Base-by-base conservation (phyloP, 805 yeast species). In the Yarrowia sp. region DNA sequence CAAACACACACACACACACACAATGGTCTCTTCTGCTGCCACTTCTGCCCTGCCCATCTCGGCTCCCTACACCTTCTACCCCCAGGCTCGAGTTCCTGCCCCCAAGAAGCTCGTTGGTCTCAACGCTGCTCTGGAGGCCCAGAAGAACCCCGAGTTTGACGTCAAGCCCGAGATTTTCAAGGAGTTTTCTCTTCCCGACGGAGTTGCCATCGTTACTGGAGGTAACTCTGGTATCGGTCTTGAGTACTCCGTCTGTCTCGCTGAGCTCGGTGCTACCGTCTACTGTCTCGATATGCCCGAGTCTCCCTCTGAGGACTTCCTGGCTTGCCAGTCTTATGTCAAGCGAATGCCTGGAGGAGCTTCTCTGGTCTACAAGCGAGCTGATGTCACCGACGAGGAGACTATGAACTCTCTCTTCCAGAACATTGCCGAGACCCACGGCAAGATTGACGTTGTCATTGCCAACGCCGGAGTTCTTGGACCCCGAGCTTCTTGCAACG, bases 381-480 rank as follows among this genome's bases (percentile, higher is more conserved):
- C 69, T 0, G 95, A 90, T 72, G 81, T 90, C 5, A 73, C 87
- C 0, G 80, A 83, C 14, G 74, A 75, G 1, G 66, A 68, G 0
- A 75, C 78, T 0, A 71, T 80, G 7, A 67, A 72, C 2, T 67
- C 72, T 5, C 79, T 86, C 0, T 76, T 89, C 11, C 72, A 75
- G 0, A 58, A 74, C 15, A 84, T 90, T 0, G 70, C 83, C 7
- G 68, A 71, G 5, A 77, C 76, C 60, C 86, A 82, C 71, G 90
- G 91, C 1, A 74, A 74, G 17, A 75, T 91, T 43, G 85, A 89
- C 72, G 81, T 89, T 0, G 71, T 89, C 15, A 80, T 90, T 45
- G 87, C 90, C 39, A 90, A 90, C 74, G 96, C 96, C 1, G 96
- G 96, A 6, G 68, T 74, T 14, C 80, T 81, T 0, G 75, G 74